Conservation (phyloP, 129 eudicot species). For the Flaveria trinervia region DNA sequence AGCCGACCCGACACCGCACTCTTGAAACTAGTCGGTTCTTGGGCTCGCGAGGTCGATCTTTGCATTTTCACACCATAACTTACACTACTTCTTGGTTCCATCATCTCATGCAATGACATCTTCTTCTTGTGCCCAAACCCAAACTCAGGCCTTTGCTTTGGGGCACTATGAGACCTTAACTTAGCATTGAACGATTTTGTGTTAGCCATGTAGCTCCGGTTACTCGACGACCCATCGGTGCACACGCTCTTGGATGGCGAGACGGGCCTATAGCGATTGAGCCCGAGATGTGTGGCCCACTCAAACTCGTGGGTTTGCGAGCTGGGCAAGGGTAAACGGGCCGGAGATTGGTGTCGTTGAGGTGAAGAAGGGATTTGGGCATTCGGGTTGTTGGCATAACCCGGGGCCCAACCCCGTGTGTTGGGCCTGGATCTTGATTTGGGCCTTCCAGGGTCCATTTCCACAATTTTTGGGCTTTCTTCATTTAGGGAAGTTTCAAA, state of each 20-base stretch:
- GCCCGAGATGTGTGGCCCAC: conserved; percentile 57
- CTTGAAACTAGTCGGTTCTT: conserved; percentile 64
- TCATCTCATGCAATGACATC: conserved; percentile 63
- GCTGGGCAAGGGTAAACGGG: conserved; percentile 48
- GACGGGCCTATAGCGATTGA: conserved; percentile 49
- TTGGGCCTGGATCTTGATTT: conserved; percentile 62
- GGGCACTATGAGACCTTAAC: conserved; percentile 86
- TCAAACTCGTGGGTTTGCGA: conserved; percentile 56
- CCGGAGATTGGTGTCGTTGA: conserved; percentile 41
- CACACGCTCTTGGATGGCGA: conserved; percentile 76
- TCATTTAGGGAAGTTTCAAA: conserved; percentile 48
- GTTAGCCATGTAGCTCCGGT: conserved; percentile 75
- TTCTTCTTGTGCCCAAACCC: conserved; percentile 51
- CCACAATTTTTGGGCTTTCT: conserved; percentile 79
- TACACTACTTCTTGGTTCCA: conserved; percentile 77
- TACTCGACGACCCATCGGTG: conserved; percentile 41
- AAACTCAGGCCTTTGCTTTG: conserved; percentile 69
- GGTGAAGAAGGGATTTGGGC: conserved; percentile 50
- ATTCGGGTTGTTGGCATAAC: conserved; percentile 32
- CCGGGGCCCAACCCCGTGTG: conserved; percentile 47
- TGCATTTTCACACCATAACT: conserved; percentile 76
- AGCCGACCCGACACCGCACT: conserved; percentile 64
- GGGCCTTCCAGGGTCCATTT: conserved; percentile 78
- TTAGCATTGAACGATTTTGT: conserved; percentile 76
- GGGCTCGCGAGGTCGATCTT: conserved; percentile 71